phyloP scores from a whole-genome alignment of 2,329 filamentous ascomycete genomes.

The Trichoderma sp. region DNA sequence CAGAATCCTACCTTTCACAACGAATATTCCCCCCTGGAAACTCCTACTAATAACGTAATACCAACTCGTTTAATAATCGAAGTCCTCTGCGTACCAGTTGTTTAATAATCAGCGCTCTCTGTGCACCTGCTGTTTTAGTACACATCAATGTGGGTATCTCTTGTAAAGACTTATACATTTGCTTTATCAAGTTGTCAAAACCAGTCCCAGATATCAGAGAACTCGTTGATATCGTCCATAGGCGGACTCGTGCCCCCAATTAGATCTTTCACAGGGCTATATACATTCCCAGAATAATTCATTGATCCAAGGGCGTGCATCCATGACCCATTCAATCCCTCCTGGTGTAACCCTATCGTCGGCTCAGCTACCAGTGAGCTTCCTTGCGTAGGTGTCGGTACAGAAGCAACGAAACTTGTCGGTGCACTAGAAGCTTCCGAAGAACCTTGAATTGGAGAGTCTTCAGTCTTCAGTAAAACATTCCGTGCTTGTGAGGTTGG shows the following conservation, averaged over 20 bases:
- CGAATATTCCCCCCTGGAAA: neutral
- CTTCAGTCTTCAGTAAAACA: neutral
- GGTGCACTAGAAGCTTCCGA: neutral
- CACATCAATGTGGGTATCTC: neutral
- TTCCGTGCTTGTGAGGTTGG: neutral
- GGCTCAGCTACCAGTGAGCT: neutral
- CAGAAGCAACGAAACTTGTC: neutral
- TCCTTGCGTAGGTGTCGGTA: neutral
- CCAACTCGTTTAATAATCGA: neutral
- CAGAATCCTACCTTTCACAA: neutral
- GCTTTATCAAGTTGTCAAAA: neutral
- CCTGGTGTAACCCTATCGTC: neutral
- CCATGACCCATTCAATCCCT: neutral
- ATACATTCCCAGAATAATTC: neutral
- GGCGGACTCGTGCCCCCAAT: neutral
- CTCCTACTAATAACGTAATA: neutral
- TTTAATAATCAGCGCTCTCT: neutral
- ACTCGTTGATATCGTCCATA: neutral
- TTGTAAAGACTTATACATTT: neutral
- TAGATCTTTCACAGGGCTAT: neutral
- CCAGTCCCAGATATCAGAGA: slow-evolving; percentile 3
- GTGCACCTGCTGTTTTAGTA: neutral
- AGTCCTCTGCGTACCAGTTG: too few relatives aligned
- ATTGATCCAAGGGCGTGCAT: neutral
- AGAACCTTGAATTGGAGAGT: neutral